Conservation (phyloP, 2,329 filamentous ascomycete species). For the Phyllosticta paracitricarpa region DNA sequence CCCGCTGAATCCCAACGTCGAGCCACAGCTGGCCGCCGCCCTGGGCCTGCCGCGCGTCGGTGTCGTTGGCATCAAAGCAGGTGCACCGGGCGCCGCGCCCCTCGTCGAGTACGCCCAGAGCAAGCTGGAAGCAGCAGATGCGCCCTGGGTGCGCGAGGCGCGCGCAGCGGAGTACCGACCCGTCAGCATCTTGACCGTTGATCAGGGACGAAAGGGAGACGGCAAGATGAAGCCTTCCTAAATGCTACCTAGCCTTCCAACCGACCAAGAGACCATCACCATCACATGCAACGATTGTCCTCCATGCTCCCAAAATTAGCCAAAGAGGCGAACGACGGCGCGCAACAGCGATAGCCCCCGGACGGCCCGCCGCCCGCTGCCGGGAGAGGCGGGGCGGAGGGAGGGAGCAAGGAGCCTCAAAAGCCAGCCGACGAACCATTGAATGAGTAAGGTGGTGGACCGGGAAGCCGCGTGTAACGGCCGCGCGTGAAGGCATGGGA, state of each 20-base stretch:
- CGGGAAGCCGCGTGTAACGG: not conserved
- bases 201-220: not conserved
- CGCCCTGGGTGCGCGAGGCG: conserved; percentile 47
- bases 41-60: conserved; percentile 56
- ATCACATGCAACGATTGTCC: not conserved
- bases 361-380: not conserved
- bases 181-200: conserved; percentile 33
- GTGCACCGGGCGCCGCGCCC: conserved; percentile 47
- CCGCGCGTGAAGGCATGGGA: not conserved
- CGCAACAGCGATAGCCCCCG: not conserved
- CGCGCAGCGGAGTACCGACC: conserved; percentile 31
- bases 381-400: not conserved
- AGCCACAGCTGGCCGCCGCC: conserved; percentile 45
- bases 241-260: not conserved
- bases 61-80: conserved; percentile 49
- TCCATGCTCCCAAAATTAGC: not conserved
- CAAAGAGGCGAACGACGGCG: not conserved
- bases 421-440: not conserved
- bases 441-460: not conserved
- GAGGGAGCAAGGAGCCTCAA: not conserved
- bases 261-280: not conserved
- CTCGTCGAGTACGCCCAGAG: conserved; percentile 48
- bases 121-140: conserved; percentile 43
- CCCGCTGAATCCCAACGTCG: conserved; percentile 51
- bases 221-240: not conserved